Evolutionary conservation across 2,329 filamentous ascomycete genomes (phyloP).

Genomic region (Zymoseptoria pseudotritici): DNA sequence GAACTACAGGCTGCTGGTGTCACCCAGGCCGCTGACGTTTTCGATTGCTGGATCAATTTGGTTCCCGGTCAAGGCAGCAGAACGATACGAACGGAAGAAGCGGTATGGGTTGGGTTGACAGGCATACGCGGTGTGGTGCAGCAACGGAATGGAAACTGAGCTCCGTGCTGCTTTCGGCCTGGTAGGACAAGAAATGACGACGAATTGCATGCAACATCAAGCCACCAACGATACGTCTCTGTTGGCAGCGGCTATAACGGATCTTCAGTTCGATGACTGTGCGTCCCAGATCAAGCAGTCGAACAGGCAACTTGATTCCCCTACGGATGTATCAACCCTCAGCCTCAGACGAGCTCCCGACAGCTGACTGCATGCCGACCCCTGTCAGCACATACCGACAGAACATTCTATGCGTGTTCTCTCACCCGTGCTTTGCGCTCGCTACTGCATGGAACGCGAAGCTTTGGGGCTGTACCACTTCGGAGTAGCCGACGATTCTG

Average conservation of each 20-base stretch:
- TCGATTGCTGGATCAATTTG: constrained; percentile 79
- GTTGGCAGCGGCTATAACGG: neutral
- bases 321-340: neutral
- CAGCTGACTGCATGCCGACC: neutral
- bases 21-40: constrained; percentile 58
- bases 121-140: constrained; percentile 48
- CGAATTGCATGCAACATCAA: neutral
- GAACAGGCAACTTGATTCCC: neutral
- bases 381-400: neutral
- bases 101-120: constrained; percentile 68
- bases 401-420: neutral
- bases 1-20: constrained; percentile 57
- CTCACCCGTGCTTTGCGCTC: neutral
- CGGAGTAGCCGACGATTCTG: neutral
- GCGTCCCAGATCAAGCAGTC: neutral
- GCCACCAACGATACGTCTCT: neutral
- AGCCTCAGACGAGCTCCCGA: neutral
- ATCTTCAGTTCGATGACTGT: neutral
- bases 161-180: neutral
- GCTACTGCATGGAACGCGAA: neutral
- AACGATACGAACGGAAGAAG: constrained; percentile 78
- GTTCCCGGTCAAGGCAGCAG: constrained; percentile 73
- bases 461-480: neutral
- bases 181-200: neutral
- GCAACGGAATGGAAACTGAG: constrained; percentile 13